phyloP scores from a whole-genome alignment of 345 rosid species.

The Triadica sebifera region DNA sequence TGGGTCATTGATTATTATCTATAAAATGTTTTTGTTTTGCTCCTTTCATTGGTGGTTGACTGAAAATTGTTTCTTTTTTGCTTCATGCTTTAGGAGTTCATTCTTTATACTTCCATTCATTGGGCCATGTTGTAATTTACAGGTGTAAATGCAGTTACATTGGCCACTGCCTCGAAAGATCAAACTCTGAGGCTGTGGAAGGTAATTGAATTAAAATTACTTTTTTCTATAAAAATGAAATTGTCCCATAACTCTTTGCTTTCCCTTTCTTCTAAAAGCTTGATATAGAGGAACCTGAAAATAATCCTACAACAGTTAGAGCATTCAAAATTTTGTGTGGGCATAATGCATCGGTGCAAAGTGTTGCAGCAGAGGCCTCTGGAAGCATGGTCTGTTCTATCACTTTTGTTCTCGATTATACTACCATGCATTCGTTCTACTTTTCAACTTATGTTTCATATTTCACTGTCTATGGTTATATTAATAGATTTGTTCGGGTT shows the following conservation, averaged over 20 bases:
- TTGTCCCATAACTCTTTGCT: slow-evolving; percentile 14
- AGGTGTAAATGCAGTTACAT: slow-evolving; percentile 47
- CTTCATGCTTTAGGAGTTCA: slow-evolving; percentile 1
- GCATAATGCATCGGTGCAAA: slow-evolving; percentile 83
- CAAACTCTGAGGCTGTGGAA: slow-evolving; percentile 84
- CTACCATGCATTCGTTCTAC: neutral
- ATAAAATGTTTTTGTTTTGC: neutral
- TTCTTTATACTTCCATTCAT: neutral
- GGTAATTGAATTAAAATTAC: slow-evolving; percentile 45
- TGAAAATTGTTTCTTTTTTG: neutral
- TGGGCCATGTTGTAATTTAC: slow-evolving; percentile 18
- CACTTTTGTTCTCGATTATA: slow-evolving; percentile 9
- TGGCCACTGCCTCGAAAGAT: slow-evolving; percentile 95
- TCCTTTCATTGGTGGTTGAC: neutral
- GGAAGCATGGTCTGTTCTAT: slow-evolving; percentile 63
- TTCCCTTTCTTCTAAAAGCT: slow-evolving; percentile 43
- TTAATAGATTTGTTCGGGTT: slow-evolving; percentile 79
- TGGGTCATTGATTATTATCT: neutral
- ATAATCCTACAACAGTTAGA: slow-evolving; percentile 46
- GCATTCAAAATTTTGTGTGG: slow-evolving; percentile 80
- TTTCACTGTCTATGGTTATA: slow-evolving; percentile 17
- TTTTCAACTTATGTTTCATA: slow-evolving; percentile 5
- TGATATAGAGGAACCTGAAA: slow-evolving; percentile 39
- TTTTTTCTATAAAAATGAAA: slow-evolving; percentile 6
- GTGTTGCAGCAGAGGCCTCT: slow-evolving; percentile 60